Percentiles rank a stretch among this genome's conserved stretches.
Conservation (phyloP, 1,284 basidiomycete genomes). For the Cystobasidium sp. region DNA sequence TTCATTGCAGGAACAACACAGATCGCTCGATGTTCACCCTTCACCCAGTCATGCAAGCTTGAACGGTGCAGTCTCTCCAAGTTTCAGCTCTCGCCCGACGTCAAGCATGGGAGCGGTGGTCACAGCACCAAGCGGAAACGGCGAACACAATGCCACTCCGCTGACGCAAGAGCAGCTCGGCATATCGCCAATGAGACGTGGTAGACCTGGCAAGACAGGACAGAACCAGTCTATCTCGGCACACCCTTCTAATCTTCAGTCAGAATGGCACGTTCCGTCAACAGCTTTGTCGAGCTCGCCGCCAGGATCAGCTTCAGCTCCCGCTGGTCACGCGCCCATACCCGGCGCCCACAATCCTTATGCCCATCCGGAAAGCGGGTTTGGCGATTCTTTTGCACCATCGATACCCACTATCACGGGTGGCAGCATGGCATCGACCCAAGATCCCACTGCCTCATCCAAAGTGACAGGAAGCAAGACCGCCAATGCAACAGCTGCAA, state of each 20-base stretch:
- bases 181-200: slow-evolving; percentile 58
- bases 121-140: not conserved
- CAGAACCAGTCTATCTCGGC: slow-evolving; percentile 8
- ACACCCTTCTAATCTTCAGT: not conserved
- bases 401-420: not conserved
- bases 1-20: not conserved
- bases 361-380: not conserved
- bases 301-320: too few species aligned
- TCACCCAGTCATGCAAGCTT: slow-evolving; percentile 20
- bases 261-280: slow-evolving; percentile 21
- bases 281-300: not conserved
- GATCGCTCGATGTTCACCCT: slow-evolving; percentile 5
- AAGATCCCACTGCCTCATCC: not conserved
- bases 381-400: slow-evolving; percentile 40
- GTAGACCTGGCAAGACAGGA: slow-evolving; percentile 53
- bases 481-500: slow-evolving; percentile 17
- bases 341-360: slow-evolving; percentile 1
- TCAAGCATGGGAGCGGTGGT: slow-evolving; percentile 32
- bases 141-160: not conserved
- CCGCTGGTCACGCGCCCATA: not conserved
- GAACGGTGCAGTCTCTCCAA: slow-evolving; percentile 37
- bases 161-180: slow-evolving; percentile 45
- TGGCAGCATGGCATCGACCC: not conserved
- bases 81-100: slow-evolving; percentile 21
- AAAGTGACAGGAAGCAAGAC: slow-evolving; percentile 16